Conservation (phyloP, 1,284 basidiomycete genomes). For the Sporisorium scitamineum region DNA sequence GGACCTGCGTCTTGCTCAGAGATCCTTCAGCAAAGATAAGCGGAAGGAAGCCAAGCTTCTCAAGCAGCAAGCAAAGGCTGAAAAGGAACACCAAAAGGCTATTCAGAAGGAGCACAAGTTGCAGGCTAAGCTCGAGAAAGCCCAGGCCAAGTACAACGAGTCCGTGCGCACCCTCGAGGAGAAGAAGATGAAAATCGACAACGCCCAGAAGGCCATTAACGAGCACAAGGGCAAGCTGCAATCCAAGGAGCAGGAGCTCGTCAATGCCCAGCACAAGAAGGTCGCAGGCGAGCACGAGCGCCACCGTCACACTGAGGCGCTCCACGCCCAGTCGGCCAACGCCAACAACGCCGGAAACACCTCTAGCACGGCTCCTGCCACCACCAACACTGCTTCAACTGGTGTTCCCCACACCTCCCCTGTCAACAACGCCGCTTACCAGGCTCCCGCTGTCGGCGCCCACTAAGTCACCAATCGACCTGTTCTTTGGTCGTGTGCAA, state of each 20-base stretch:
- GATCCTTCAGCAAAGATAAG: conserved; percentile 31
- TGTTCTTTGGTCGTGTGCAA: too few species aligned
- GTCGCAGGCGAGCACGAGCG: conserved; percentile 23
- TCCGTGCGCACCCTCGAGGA: conserved; percentile 37
- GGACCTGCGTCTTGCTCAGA: conserved; percentile 35
- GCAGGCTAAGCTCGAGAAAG: conserved; percentile 42
- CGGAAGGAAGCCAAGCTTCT: conserved; percentile 34
- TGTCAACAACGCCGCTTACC: conserved; percentile 7
- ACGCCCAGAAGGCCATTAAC: conserved; percentile 18
- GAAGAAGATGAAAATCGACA: conserved; percentile 49
- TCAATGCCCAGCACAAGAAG: conserved; percentile 38
- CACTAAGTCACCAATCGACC: conserved; percentile 12
- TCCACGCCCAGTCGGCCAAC: conserved; percentile 4
- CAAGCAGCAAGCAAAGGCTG: conserved; percentile 33
- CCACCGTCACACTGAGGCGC: conserved; percentile 28
- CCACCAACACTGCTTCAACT: neutral
- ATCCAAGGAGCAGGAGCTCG: conserved; percentile 33
- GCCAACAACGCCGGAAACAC: conserved; percentile 9
- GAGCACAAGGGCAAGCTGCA: conserved; percentile 28
- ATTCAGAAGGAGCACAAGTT: conserved; percentile 49
- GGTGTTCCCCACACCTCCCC: neutral
- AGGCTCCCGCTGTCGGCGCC: conserved; percentile 16
- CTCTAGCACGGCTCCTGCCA: conserved; percentile 2
- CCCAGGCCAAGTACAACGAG: conserved; percentile 39
- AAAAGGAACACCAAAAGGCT: conserved; percentile 43